Evolutionary conservation across 192 early-diverging fungal genomes (phyloP), one percentile per base, ranked within the genome.

Genomic region (Umbelopsis isabellina): DNA sequence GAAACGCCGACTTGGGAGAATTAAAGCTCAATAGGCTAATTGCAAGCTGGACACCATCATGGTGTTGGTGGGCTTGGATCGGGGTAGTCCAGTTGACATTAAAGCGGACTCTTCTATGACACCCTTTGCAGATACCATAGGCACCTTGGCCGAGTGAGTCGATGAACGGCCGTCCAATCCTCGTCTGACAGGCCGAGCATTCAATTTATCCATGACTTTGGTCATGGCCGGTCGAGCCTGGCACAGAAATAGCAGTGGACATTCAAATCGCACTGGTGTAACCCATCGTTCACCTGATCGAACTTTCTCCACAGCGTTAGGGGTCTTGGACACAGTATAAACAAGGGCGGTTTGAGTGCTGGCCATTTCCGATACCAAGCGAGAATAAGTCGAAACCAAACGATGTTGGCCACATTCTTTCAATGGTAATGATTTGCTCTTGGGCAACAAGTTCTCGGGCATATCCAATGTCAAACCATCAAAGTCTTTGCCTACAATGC

Each of bases 241-340:
- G 16, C 65, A 66, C 20, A 72, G 21, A 23, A 72, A 72, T 27
- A 50, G 41, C 41, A 67, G 30, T 3, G 64, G 49, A 30, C 71
- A 72, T 47, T 72, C 71, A 67, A 72, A 72, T 7, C 30, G 20
- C 23, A 67, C 11, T 35, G 71, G 71, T 44, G 44, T 20, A 16
- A 72, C 65, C 45, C 65, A 66, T 23, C 71, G 37, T 44, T 72
- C 71, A 55, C 71, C 71, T 2, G 71, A 52, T n/a, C 71, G 46
- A 1, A 51, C 65, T 65, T 72, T 72, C 41, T 51, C 23, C 13
- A 46, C n/a, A 2, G 45, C 30, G 25, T 67, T 22, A 18, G 71
- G 65, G 16, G 45, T 46, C 49, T 67, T 67, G 21, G 49, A 33
- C 13, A 72, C 65, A 45, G 20, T 51, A 35, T 67, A 67, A 23